Percentiles rank a stretch among this genome's conserved stretches.
Conservation (phyloP, 1,284 basidiomycete genomes). For the Phellinidium pouzarii region DNA sequence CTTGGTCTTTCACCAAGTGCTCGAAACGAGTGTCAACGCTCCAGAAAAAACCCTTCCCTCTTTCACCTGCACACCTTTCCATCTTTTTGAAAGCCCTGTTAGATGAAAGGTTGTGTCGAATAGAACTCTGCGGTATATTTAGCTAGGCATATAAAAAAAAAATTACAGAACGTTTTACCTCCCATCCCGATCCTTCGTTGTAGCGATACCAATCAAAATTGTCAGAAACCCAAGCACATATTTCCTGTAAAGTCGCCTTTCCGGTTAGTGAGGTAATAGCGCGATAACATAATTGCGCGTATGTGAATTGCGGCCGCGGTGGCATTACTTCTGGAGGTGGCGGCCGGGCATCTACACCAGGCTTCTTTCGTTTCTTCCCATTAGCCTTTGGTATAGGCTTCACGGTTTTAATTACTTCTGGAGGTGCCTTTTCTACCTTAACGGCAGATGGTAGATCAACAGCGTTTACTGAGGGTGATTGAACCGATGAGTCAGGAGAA, state of each 20-base stretch:
- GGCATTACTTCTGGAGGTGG: conserved; percentile 67
- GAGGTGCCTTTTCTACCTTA: conserved; percentile 20
- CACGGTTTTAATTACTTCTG: conserved; percentile 26
- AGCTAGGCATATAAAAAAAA: conserved; percentile 5
- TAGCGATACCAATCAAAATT: conserved; percentile 86
- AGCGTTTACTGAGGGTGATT: conserved; percentile 45
- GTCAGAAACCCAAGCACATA: conserved; percentile 86
- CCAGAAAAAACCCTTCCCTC: conserved; percentile 88
- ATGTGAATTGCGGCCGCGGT: conserved; percentile 70
- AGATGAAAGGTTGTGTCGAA: conserved; percentile 87
- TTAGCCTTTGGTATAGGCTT: conserved; percentile 39
- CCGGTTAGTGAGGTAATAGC: conserved; percentile 75
- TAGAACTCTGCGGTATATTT: conserved; percentile 60
- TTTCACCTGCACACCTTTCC: conserved; percentile 76
- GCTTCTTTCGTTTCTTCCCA: conserved; percentile 70
- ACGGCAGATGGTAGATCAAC: conserved; percentile 25
- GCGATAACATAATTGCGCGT: conserved; percentile 73
- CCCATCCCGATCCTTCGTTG: conserved; percentile 78
- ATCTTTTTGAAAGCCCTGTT: conserved; percentile 84
- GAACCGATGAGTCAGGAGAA: conserved; percentile 73
- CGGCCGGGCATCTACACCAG: conserved; percentile 34
- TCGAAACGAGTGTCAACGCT: conserved; percentile 71
- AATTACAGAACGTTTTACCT: conserved; percentile 46
- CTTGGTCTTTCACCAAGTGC: conserved; percentile 42
- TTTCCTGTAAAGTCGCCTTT: conserved; percentile 86